A percentile compares a stretch with the other conserved stretches of the same genome.
phyloP scores from a whole-genome alignment of 169 alveolate genomes.

The Eimeria necatrix region DNA sequence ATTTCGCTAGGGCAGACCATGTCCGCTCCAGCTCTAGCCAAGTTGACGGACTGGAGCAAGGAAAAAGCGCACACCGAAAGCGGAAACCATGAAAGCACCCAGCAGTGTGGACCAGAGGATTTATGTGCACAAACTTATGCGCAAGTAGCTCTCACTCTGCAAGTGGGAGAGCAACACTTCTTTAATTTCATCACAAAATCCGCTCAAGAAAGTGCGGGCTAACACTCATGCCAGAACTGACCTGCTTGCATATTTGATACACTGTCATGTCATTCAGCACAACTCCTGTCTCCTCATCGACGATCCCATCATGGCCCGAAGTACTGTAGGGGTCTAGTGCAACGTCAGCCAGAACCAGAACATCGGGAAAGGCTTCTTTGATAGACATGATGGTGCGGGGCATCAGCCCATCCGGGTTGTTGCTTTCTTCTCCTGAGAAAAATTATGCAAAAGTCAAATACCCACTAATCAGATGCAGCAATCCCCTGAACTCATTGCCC shows the following conservation, averaged over 20 bases:
- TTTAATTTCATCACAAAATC: neutral
- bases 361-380: slow-evolving; percentile 84
- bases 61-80: neutral
- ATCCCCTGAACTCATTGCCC: too few species aligned
- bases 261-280: slow-evolving; percentile 86
- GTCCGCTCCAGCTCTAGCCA: slow-evolving; percentile 92
- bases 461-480: too few species aligned
- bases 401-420: slow-evolving; percentile 84
- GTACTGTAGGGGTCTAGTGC: slow-evolving; percentile 87
- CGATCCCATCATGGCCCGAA: slow-evolving; percentile 87
- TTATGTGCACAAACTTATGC: too few species aligned
- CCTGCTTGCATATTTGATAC: slow-evolving; percentile 85
- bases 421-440: slow-evolving; percentile 83
- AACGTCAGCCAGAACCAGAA: slow-evolving; percentile 84
- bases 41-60: slow-evolving; percentile 84
- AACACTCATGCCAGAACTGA: slow-evolving; percentile 3
- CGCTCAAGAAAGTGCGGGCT: neutral
- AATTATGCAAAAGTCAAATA: neutral
- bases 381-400: slow-evolving; percentile 83
- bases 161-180: too few species aligned
- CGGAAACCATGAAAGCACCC: neutral
- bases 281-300: slow-evolving; percentile 83
- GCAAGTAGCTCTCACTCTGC: too few species aligned
- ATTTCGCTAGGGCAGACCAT: slow-evolving; percentile 94
- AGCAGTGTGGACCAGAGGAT: too few species aligned